Conservation (phyloP, 768 basidiomycete species). For the Tulasnella sp. region DNA sequence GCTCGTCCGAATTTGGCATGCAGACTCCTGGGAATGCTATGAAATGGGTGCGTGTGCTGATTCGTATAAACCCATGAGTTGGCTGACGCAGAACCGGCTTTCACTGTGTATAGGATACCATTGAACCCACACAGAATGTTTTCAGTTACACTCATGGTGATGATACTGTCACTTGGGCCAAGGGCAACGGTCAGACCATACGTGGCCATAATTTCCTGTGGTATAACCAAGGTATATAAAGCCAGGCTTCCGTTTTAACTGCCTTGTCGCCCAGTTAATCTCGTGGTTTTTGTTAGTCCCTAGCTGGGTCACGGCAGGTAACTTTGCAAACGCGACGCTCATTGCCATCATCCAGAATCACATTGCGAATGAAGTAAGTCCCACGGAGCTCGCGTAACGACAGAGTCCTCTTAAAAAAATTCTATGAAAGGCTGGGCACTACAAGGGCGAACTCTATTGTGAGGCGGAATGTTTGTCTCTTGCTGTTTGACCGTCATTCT, state of each 20-base stretch:
- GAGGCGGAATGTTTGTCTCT: too few relatives aligned
- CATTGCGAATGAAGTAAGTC: constrained; percentile 36
- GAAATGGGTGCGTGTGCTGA: constrained; percentile 6
- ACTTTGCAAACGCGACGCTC: constrained; percentile 16
- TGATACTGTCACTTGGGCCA: constrained; percentile 7
- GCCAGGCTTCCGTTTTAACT: not conserved
- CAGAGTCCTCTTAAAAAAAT: too few relatives aligned
- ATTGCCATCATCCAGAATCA: constrained; percentile 36
- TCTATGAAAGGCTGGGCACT: constrained; percentile 26
- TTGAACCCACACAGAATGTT: not conserved
- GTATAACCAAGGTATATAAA: constrained; percentile 10
- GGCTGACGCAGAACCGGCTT: not conserved
- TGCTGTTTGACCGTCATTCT: too few relatives aligned
- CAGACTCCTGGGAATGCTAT: constrained; percentile 11
- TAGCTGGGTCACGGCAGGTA: constrained; percentile 10
- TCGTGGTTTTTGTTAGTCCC: not conserved
- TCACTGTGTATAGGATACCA: not conserved
- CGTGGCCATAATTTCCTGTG: constrained; percentile 15
- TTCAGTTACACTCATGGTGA: constrained; percentile 11
- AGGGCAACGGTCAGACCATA: constrained; percentile 4
- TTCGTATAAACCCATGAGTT: not conserved
- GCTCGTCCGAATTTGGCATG: constrained; percentile 15
- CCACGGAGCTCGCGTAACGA: too few relatives aligned
- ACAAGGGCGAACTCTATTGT: constrained; percentile 19
- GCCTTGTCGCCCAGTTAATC: not conserved